Base-by-base conservation (phyloP, 345 rosid genomes). In the Trapa bicornis region DNA sequence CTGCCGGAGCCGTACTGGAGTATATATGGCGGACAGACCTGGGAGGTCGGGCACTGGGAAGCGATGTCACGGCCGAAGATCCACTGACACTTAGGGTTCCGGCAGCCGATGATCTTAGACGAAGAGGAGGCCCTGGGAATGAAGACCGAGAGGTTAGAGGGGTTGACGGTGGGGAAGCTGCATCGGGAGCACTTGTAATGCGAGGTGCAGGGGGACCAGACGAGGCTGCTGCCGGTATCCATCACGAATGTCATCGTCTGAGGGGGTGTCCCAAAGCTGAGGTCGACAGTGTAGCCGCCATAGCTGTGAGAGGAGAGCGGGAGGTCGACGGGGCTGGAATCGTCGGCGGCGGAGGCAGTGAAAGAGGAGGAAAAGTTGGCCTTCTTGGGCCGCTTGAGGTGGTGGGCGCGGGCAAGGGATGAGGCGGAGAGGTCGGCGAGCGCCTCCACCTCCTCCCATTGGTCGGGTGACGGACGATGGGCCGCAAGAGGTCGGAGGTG, bases 191-290 rank as follows among this genome's bases (percentile, higher is more conserved):
- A 91, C 66, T 65, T 73, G 71, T 91, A 89, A 38, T 79, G 81
- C 4, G 91, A 79, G 48, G 97, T 90, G 74, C 98, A 93, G 47
- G 97, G 98, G 65, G 88, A 84, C 98, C 98, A 88, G 37, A 87
- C 82, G 47, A 93, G 94, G 66, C 89, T 83, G 64, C 94, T 87
- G 41, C 98, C 98, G 0, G 98, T 87, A 74, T 93, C 98, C 83
- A 90, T 78, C 35, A 88, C 32, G 74, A 88, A 80, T 10, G 77
- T 67, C 65, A 76, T 68, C 10, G 75, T 71, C 73, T 88, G 97
- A 3, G 96, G 84, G 29, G 97, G 97, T 3, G 92, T 88, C 5
- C 98, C 98, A 71, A 90, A 88, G 79, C 77, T 77, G 68, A 93
- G 91, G 5, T 86, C 80, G 17, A 90, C 73, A 1, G 94, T 80